Percentiles rank a stretch among this genome's conserved stretches.
These are phyloP conservation scores for Leavenworthia alabamica DNA, from an alignment of 345 rosid genomes.

Conservation along the genomic window DNA sequence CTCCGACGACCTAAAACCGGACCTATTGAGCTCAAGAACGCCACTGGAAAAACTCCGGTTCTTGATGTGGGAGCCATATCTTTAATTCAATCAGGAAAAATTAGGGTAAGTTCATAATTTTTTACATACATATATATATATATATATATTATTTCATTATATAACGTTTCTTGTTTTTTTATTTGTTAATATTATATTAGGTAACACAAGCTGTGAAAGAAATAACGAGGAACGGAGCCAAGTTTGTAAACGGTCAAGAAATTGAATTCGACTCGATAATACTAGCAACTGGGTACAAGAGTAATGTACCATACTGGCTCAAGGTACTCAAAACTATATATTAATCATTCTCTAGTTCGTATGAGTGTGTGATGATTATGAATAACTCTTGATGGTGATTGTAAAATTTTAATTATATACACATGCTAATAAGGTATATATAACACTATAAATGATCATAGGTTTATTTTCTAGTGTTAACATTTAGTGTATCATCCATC, in stretches of 20 bases:
- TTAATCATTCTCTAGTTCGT: not conserved
- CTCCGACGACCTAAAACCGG: constrained; percentile 85
- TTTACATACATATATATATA: no score
- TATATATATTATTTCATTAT: not conserved
- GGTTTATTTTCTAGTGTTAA: constrained; percentile 16
- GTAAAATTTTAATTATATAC: constrained; percentile 3
- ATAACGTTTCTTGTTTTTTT: not conserved
- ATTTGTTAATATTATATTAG: constrained; percentile 21
- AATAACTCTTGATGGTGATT: constrained; percentile 25
- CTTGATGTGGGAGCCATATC: constrained; percentile 81
- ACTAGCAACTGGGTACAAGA: constrained; percentile 85
- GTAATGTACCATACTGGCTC: constrained; percentile 92
- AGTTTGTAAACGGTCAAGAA: constrained; percentile 68
- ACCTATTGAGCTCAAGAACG: constrained; percentile 78
- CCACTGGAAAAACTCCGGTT: constrained; percentile 87
- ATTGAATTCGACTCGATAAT: constrained; percentile 66
- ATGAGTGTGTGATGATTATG: constrained; percentile 3
- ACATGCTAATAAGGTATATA: not conserved
- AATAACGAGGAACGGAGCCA: constrained; percentile 57
- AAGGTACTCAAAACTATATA: constrained; percentile 40
- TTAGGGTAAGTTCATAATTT: constrained; percentile 43
- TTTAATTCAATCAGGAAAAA: constrained; percentile 58
- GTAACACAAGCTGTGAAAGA: constrained; percentile 65
- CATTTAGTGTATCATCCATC: constrained; percentile 26
- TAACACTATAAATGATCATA: not conserved